Evolutionary conservation across 1,139 yeast species (phyloP).

Genomic region (Scheffersomyces segobiensis): DNA sequence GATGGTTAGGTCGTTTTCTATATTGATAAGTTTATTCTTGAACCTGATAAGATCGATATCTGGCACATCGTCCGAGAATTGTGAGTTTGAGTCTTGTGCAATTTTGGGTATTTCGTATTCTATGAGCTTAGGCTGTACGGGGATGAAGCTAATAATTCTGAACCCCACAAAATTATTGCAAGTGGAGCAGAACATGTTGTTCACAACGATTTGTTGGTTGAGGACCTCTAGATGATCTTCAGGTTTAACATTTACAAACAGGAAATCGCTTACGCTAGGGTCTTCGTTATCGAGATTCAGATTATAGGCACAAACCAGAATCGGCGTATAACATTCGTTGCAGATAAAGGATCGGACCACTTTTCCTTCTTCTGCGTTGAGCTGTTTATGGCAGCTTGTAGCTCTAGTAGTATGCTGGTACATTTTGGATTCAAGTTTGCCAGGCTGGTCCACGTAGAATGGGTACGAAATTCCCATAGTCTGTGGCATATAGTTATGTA

Average conservation of each 20-base stretch:
- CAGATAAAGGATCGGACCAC: conserved; percentile 8
- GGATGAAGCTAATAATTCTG: conserved; percentile 11
- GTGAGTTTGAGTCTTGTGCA: neutral
- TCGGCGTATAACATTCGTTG: conserved; percentile 12
- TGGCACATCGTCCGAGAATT: neutral
- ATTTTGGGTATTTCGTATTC: conserved; percentile 1
- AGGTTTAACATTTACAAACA: conserved; percentile 5
- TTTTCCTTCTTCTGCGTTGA: neutral
- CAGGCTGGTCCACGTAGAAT: neutral
- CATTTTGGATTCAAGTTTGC: neutral
- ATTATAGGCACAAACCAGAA: conserved; percentile 4
- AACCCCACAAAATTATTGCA: conserved; percentile 18
- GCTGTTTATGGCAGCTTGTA: neutral
- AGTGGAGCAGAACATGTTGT: conserved; percentile 12
- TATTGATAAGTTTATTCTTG: conserved; percentile 9
- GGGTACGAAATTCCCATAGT: neutral
- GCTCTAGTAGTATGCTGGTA: neutral
- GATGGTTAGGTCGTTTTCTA: conserved; percentile 12
- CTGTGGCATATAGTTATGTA: neutral
- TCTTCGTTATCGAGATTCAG: neutral
- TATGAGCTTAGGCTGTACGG: conserved; percentile 3
- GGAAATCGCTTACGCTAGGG: conserved; percentile 3
- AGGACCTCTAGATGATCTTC: conserved; percentile 7
- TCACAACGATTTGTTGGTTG: conserved; percentile 8
- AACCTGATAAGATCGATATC: conserved; percentile 9